Evolutionary conservation across 1,284 basidiomycete species (phyloP), one percentile per base, ranked within the genome.

Genomic region (Stereum hirsutum): DNA sequence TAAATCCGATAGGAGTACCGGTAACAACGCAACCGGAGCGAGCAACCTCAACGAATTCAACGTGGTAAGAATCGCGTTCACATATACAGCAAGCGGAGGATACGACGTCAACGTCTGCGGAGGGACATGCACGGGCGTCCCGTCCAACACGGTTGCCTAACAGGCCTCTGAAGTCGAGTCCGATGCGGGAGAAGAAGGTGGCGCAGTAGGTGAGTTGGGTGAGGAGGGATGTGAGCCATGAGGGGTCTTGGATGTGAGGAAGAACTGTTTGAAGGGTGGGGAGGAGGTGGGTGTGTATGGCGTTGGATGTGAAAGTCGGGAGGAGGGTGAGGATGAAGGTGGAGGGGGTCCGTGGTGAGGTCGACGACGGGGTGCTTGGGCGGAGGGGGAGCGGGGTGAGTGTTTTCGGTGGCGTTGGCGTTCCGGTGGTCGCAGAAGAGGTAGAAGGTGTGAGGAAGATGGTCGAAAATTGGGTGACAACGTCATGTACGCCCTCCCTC

Each of bases 141-240:
- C 57, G 5, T 58, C 53, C 5, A 35, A 43, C 46, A 19, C 33
- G 34, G 45, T 25, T 11, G 32, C 43, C 11, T 8, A 92, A 67
- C 6, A 82, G 63, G 0, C 69, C 62, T 7, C 78, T 73, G 61
- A 93, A 93, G 55, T 92, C 89, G 47, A 94, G 72, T 1, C 92
- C 92, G n/a, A 91, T 75, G n/a, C 91, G 79, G 0, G 88, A 74
- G 56, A 95, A 94, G 0, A 91, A 90, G n/a, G 82, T 78, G 4
- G 89, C 81, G 58, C 91, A 95, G 62, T 96, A 96, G 7, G 88
- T 87, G 36, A 97, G 74, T 55, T 96, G 93, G 0, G 92, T 93
- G 42, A 94, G 76, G 38, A 96, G 73, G 6, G 91, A 85, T 1
- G 85, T 81, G 38, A 95, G 74, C 2, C 84, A 69, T 0, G 83